These are phyloP conservation scores for Mikania micrantha DNA, from an alignment of 129 eudicot species.

Conservation along the genomic window DNA sequence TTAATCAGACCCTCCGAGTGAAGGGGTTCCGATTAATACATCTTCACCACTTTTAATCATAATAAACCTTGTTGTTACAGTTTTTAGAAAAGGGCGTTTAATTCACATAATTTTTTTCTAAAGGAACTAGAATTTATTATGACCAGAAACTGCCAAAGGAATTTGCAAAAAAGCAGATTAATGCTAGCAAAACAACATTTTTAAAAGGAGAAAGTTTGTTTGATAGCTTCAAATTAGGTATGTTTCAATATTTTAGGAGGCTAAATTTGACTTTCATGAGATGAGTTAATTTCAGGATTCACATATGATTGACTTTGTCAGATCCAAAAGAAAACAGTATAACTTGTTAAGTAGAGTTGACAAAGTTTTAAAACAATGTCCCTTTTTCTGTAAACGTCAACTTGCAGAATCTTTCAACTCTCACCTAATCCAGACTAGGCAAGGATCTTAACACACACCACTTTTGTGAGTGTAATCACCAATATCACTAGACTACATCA, in stretches of 20 bases:
- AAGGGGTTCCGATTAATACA: too few species aligned
- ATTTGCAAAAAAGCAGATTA: not conserved
- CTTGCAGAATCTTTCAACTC: not conserved
- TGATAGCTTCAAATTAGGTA: not conserved
- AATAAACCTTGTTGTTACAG: too few species aligned
- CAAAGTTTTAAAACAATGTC: not conserved
- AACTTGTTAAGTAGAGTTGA: slow-evolving; percentile 1
- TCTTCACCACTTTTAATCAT: too few species aligned
- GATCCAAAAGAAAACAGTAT: not conserved
- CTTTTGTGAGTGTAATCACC: too few species aligned
- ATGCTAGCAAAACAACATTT: not conserved
- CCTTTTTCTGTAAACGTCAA: slow-evolving; percentile 18
- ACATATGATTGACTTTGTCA: not conserved
- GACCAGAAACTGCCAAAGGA: too few species aligned
- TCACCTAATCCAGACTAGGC: too few species aligned
- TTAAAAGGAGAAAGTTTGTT: not conserved
- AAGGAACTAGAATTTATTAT: too few species aligned
- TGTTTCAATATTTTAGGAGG: not conserved
- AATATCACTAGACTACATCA: too few species aligned
- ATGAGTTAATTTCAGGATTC: not conserved
- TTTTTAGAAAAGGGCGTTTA: too few species aligned
- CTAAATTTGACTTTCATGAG: slow-evolving; percentile 9
- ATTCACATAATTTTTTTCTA: too few species aligned
- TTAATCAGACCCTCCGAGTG: too few species aligned
- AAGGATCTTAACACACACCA: too few species aligned